These are phyloP conservation scores for Kazachstania taianensis DNA, from an alignment of 805 yeast genomes.

Conservation along the genomic window DNA sequence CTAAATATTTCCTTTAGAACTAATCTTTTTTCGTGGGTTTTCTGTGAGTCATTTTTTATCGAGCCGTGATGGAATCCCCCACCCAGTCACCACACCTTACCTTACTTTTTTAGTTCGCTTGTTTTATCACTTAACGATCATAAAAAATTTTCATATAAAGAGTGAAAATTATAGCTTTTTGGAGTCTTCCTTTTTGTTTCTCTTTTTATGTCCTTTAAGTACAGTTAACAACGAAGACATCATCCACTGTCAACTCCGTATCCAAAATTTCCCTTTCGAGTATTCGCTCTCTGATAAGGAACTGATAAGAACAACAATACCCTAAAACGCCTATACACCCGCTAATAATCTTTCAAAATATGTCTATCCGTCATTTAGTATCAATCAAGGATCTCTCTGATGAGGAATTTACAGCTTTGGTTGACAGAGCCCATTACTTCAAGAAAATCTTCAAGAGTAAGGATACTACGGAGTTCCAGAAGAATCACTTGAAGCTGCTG, in stretches of 20 bases:
- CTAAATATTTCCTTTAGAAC: no score
- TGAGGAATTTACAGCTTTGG: slow-evolving; percentile 60
- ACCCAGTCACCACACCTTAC: not conserved
- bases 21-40: no score
- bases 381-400: slow-evolving; percentile 71
- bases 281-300: no score
- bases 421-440: slow-evolving; percentile 65
- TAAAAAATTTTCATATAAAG: no score
- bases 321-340: no score
- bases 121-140: slow-evolving; percentile 13
- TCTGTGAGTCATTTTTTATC: no score
- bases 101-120: slow-evolving; percentile 7
- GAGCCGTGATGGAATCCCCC: no score
- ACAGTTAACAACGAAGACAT: slow-evolving; percentile 22
- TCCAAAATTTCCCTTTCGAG: not conserved
- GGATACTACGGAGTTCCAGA: slow-evolving; percentile 28
- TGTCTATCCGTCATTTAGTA: slow-evolving; percentile 53
- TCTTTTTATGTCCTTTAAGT: slow-evolving; percentile 20
- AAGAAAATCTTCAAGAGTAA: slow-evolving; percentile 54
- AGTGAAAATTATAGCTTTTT: no score
- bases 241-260: not conserved
- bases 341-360: not conserved
- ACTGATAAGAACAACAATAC: no score
- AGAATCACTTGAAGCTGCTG: slow-evolving; percentile 41
- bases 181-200: no score